These are phyloP conservation scores for Floccularia luteovirens DNA, from an alignment of 768 basidiomycete species.

Conservation along the genomic window DNA sequence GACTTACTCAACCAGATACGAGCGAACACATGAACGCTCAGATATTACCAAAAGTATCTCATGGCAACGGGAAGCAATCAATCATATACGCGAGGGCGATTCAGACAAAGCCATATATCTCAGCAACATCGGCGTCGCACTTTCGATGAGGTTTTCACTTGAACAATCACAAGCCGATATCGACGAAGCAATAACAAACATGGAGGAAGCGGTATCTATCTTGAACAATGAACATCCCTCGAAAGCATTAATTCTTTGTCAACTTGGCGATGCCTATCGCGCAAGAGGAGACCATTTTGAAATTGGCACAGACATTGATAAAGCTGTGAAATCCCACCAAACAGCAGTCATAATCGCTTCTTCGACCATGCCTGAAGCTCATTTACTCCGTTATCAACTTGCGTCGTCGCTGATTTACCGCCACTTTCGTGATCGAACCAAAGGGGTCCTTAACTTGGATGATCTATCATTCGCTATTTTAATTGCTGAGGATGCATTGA, in stretches of 20 bases:
- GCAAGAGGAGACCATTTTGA: not conserved
- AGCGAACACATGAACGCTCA: not conserved
- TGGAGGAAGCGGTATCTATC: not conserved
- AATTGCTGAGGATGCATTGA: not conserved
- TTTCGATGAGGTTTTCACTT: not conserved
- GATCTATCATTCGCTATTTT: not conserved
- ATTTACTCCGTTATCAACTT: not conserved
- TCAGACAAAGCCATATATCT: not conserved
- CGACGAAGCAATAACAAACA: not conserved
- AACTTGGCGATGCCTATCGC: not conserved
- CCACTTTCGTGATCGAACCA: not conserved
- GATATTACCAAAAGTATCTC: not conserved
- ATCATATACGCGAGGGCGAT: not conserved
- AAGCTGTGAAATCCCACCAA: not conserved
- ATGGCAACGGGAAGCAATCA: not conserved
- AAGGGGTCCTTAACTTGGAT: not conserved
- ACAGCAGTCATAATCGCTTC: not conserved
- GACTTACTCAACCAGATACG: not conserved
- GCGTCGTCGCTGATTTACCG: not conserved
- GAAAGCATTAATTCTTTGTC: not conserved
- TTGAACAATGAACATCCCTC: not conserved
- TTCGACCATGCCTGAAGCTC: not conserved
- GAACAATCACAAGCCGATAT: not conserved
- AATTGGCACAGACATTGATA: not conserved
- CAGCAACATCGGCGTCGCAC: not conserved